Evolutionary conservation across 495 filamentous ascomycete species (phyloP).

Genomic region (Talaromyces liani): DNA sequence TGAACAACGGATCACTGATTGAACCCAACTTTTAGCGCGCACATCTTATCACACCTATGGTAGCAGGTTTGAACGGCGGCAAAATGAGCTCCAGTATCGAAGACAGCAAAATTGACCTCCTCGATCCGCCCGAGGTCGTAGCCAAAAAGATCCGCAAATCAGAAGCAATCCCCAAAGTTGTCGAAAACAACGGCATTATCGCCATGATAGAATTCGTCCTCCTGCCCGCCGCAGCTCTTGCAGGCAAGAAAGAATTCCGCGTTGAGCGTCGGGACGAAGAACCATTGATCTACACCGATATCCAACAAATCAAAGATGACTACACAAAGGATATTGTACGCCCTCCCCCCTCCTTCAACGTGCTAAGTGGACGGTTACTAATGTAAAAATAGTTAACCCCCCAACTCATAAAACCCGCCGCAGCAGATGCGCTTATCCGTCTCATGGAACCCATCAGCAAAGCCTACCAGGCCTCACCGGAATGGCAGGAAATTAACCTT

Average conservation of each 20-base stretch:
- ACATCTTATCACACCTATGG: constrained; percentile 87
- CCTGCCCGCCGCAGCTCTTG: constrained; percentile 53
- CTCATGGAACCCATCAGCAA: constrained; percentile 70
- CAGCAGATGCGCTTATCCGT: constrained; percentile 57
- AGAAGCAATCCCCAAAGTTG: constrained; percentile 60
- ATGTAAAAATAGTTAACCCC: constrained; percentile 59
- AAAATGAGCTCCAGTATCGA: constrained; percentile 63
- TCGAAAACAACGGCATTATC: constrained; percentile 81
- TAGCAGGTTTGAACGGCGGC: constrained; percentile 73
- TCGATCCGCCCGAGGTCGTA: constrained; percentile 67
- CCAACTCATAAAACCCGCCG: constrained; percentile 73
- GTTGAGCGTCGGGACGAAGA: constrained; percentile 51
- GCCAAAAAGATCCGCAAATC: constrained; percentile 79
- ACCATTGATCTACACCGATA: constrained; percentile 66
- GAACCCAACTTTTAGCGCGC: constrained; percentile 42
- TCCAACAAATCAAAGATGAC: constrained; percentile 65
- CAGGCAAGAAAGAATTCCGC: constrained; percentile 27
- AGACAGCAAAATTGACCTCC: constrained; percentile 74
- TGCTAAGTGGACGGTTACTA: constrained; percentile 10
- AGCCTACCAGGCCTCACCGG: constrained; percentile 58
- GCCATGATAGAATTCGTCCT: constrained; percentile 79
- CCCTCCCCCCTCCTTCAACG: neutral
- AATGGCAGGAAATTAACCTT: constrained; percentile 74
- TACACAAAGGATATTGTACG: constrained; percentile 74
- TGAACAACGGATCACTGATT: no score